A percentile compares a stretch with the other conserved stretches of the same genome.
Evolutionary conservation across 768 basidiomycete genomes (phyloP).

Genomic region (Sporobolomyces roseus): DNA sequence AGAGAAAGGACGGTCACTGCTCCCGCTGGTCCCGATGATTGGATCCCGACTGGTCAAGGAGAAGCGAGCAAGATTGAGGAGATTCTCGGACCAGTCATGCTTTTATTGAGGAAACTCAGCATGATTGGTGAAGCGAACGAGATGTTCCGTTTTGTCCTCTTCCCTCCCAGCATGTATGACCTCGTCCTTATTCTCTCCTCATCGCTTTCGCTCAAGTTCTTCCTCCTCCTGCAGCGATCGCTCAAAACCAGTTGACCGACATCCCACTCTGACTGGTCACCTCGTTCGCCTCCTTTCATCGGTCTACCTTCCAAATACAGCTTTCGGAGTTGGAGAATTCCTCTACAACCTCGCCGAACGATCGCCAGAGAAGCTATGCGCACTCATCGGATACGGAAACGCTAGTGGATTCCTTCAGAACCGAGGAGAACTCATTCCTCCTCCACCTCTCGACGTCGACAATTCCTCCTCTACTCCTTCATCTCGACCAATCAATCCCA

Average conservation of each 20-base stretch:
- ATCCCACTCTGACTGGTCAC: conserved; percentile 70
- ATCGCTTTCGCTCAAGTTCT: neutral
- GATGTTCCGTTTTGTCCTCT: conserved; percentile 59
- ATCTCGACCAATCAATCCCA: conserved; percentile 63
- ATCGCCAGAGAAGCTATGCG: conserved; percentile 68
- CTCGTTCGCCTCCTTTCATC: conserved; percentile 71
- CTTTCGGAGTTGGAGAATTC: conserved; percentile 78
- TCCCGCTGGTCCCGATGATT: conserved; percentile 32
- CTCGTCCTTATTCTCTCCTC: neutral
- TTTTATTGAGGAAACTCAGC: conserved; percentile 62
- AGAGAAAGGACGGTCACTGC: neutral
- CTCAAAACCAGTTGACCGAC: conserved; percentile 65
- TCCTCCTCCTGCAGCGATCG: conserved; percentile 58
- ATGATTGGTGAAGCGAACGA: conserved; percentile 64
- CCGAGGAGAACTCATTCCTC: conserved; percentile 72
- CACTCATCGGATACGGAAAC: conserved; percentile 87
- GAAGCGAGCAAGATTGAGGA: conserved; percentile 63
- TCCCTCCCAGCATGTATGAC: conserved; percentile 65
- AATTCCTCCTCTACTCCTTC: neutral
- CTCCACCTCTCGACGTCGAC: conserved; percentile 8
- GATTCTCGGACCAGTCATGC: conserved; percentile 65
- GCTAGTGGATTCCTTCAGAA: conserved; percentile 91
- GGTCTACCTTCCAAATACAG: conserved; percentile 68
- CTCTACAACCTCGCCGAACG: conserved; percentile 76
- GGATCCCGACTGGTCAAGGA: conserved; percentile 23